A percentile compares a stretch with the other conserved stretches of the same genome.
These are phyloP conservation scores for Solanum chiquidenum DNA, from an alignment of 257 asterid genomes.

Conservation along the genomic window DNA sequence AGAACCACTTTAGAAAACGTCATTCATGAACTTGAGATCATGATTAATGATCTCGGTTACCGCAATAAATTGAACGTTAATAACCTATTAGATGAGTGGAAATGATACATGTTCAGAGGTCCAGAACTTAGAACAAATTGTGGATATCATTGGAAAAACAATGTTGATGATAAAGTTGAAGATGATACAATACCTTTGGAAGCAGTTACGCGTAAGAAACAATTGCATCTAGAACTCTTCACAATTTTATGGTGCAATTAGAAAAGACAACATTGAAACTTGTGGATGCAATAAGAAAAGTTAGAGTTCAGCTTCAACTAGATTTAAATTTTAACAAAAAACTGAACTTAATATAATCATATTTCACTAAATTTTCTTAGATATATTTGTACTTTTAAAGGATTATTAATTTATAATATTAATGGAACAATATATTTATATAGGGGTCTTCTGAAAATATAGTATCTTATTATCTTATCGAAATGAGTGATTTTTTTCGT, in stretches of 20 bases:
- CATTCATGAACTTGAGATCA: too few relatives aligned
- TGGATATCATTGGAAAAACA: background rate
- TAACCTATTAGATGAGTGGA: background rate
- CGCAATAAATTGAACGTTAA: background rate
- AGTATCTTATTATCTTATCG: background rate
- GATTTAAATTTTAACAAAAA: too few relatives aligned
- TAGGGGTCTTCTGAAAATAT: background rate
- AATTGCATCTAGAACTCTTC: background rate
- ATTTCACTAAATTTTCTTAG: background rate
- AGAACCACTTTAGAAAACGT: background rate
- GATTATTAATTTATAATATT: too few relatives aligned
- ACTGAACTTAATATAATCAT: background rate
- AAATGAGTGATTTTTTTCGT: background rate
- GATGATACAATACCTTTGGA: too few relatives aligned
- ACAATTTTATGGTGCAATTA: background rate
- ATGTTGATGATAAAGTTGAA: background rate
- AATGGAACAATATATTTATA: background rate
- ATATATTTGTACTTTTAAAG: background rate
- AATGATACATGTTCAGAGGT: background rate
- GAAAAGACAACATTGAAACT: background rate
- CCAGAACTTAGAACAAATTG: background rate
- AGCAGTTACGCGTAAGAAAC: background rate
- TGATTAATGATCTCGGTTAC: background rate
- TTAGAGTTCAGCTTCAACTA: too few relatives aligned
- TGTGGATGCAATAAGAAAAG: background rate